Evolutionary conservation across 1,284 basidiomycete genomes (phyloP), one percentile per base, ranked within the genome.

Genomic region (Porphyrellus sp.): DNA sequence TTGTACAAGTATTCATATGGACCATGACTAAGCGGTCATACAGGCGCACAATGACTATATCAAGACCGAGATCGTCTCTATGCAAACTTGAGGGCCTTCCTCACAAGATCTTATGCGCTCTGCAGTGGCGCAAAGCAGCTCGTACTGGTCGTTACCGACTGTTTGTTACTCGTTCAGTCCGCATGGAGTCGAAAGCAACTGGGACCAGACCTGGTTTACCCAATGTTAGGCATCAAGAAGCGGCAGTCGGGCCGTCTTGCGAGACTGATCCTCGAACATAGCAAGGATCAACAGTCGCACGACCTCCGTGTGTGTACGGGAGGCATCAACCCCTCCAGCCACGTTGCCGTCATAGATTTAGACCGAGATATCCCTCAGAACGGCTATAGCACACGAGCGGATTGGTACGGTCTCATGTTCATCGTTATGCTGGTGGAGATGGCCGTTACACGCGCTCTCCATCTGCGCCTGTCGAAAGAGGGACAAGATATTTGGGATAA

Each of bases 261-360:
- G 1, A 42, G 25, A 28, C 18, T 53, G n/a, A n/a, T 53, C 3
- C 39, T 53, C 12, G 34, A 39, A 23, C 30, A 51, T 13, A 8
- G 35, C 18, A 51, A 35, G 20, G 23, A 2, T 15, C 9, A 13
- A 12, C 8, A 8, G 2, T 15, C 0, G 4, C 27, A 23, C 15
- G 11, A 31, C 25, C 40, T 15, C 9, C 20, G 1, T 11, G 18
- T 8, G 8, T 46, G 20, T 8, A 27, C 28, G 2, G 1, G 16
- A 16, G 30, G 38, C 8, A 27, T 41, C 12, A 8, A 45, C 5
- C 42, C 35, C 12, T 34, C 41, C 5, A 24, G 39, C 18, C n/a
- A n/a, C 20, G 49, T 50, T 16, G 41, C 41, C 15, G 34, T 37
- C n/a, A 39, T 46, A 2, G 33, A 52, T 16, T 28, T 54, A 18